These are phyloP conservation scores for Delonix regia DNA, from an alignment of 306 rosid species.

Conservation along the genomic window DNA sequence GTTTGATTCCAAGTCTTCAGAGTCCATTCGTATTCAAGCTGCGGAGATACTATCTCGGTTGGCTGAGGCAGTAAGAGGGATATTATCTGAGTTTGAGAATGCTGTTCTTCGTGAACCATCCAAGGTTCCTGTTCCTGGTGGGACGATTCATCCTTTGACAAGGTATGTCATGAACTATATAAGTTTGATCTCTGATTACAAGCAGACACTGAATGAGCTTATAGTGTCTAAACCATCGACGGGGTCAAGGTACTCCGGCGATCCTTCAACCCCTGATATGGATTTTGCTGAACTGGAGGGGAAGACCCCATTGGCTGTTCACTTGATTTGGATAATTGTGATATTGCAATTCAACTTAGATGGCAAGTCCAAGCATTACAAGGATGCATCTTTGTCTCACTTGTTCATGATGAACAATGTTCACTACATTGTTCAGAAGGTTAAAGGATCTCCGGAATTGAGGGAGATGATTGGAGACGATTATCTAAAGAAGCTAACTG, in stretches of 20 bases:
- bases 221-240: conserved; percentile 91
- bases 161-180: conserved; percentile 98
- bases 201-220: conserved; percentile 79
- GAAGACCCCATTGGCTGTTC: conserved; percentile 78
- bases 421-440: conserved; percentile 95
- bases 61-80: conserved; percentile 97
- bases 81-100: conserved; percentile 88
- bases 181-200: conserved; percentile 88
- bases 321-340: conserved; percentile 96
- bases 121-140: conserved; percentile 90
- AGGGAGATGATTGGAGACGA: conserved; percentile 92
- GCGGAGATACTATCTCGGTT: conserved; percentile 89
- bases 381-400: conserved; percentile 74
- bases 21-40: conserved; percentile 81
- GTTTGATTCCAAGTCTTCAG: conserved; percentile 86
- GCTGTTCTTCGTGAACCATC: conserved; percentile 93
- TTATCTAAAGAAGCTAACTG: conserved; percentile 79
- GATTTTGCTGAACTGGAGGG: conserved; percentile 85
- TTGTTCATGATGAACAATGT: conserved; percentile 96
- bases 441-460: conserved; percentile 83
- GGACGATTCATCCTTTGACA: conserved; percentile 95
- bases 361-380: conserved; percentile 90
- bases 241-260: conserved; percentile 80
- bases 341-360: conserved; percentile 90
- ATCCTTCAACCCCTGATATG: conserved; percentile 85